Evolutionary conservation across 2,329 filamentous ascomycete genomes (phyloP), one percentile per base, ranked within the genome.

Genomic region (Colletotrichum sansevieriae): DNA sequence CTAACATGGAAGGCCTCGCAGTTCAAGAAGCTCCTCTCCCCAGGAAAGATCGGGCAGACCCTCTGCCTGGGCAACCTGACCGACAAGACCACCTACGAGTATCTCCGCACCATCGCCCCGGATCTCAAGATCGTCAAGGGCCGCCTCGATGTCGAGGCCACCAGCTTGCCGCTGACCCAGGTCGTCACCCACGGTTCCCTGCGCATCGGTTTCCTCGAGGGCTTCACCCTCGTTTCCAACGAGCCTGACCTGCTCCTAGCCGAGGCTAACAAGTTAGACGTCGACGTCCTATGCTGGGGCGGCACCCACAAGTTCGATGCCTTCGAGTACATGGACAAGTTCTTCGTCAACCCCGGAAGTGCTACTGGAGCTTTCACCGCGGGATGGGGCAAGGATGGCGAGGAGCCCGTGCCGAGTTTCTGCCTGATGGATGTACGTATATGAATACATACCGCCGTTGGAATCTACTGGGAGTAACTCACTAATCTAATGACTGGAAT

Each of bases 351-450:
- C 75, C 89, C 89, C 2, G 89, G 89, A 3, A 90, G 86, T 75
- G 89, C 88, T 25, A 91, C 89, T 5, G 89, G 89, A 10, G 89
- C 89, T 3, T 88, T 88, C 71, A 82, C 86, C 22, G 86, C 85
- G 1, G 85, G 86, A 20, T 90, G 87, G 85, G 82, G 82, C 20
- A 81, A 82, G 59, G 87, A 86, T 46, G 84, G 82, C n/a, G 89
- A 92, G 76, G 92, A 95, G 63, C 92, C 92, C 25, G 91, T 90
- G 65, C 95, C 95, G 29, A 97, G 94, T 78, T 98, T 98, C 81
- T 97, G 96, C 77, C 82, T 98, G 79, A 98, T 98, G 95, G 95
- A 98, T 87, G 95, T 98, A 80, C 84, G 94, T 91, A 52, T 6
- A 12, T 25, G 5, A 37, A 15, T 8, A 29, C 29, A 29, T 7